Evolutionary conservation across 1,284 basidiomycete species (phyloP).

Genomic region (Anthracocystis panici-leucophaei): DNA sequence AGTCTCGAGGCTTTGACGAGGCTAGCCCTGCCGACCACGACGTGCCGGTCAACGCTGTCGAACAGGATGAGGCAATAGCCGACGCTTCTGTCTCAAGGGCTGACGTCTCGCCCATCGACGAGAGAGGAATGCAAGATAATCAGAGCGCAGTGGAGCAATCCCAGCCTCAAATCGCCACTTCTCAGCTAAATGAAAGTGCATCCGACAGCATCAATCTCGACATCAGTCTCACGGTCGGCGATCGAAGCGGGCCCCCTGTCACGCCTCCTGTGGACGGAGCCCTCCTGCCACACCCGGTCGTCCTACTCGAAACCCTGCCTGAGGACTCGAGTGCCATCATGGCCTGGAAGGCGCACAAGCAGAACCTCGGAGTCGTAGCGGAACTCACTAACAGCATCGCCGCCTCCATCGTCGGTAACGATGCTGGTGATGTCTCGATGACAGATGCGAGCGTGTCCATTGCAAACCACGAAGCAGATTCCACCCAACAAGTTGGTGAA

Average conservation of each 20-base stretch:
- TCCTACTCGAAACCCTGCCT: slow-evolving; percentile 11
- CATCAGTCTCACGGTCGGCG: background rate
- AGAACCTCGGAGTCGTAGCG: background rate
- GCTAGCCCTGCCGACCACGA: background rate
- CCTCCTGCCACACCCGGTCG: slow-evolving; percentile 11
- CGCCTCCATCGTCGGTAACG: background rate
- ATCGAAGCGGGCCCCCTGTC: too few species aligned
- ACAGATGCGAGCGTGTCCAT: slow-evolving; percentile 3
- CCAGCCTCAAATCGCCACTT: background rate
- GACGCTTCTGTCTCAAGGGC: background rate
- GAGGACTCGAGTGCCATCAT: slow-evolving; percentile 12
- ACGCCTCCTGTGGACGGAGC: slow-evolving; percentile 6
- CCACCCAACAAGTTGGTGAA: background rate
- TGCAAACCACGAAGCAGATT: background rate
- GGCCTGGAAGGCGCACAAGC: slow-evolving; percentile 7
- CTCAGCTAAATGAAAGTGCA: background rate
- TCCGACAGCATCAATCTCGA: slow-evolving; percentile 8
- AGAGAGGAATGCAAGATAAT: background rate
- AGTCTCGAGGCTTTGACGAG: background rate
- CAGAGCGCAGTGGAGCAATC: background rate
- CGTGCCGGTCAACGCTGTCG: background rate
- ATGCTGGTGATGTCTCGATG: background rate
- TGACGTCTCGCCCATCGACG: background rate
- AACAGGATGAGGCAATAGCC: background rate
- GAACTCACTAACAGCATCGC: background rate